Evolutionary conservation across 1,284 basidiomycete species (phyloP), one percentile per base, ranked within the genome.

Genomic region (Ganoderma sinense): DNA sequence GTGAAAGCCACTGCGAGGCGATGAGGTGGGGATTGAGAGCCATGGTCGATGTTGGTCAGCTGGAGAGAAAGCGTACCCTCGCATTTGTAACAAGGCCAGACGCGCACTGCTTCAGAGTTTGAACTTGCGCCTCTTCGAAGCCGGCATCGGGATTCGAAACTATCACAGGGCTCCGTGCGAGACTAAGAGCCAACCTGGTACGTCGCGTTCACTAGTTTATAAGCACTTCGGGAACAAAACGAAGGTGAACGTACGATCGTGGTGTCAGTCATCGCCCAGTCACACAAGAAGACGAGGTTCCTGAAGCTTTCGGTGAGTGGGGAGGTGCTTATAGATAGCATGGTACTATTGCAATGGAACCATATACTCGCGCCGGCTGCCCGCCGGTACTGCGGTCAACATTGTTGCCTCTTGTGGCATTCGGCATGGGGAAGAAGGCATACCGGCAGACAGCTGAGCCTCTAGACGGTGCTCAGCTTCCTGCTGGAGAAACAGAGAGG

Each of bases 1-100:
- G 62, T 4, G 74, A 51, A 60, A 90, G 82, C 88, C 89, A 91
- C 14, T 79, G 76, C 23, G 77, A 73, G 0, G 84, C 84, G 26
- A 86, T 74, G 23, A 41, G 36, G 7, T 26, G 56, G n/a, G 69
- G 61, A 40, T 73, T 61, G 31, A 69, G 43, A 33, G 62, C 40
- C 69, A 70, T 68, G 66, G 36, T n/a, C 29, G 29, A 33, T 33
- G 29, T 26, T 51, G 14, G 6, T 56, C 29, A 18, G 53, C 14
- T 10, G 2, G 29, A 18, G 53, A 23, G 23, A 14, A 33, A 31
- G 16, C 29, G 53, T 20, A 20, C 29, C 53, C 53, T 33, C 16
- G 31, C 23, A 56, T 56, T 56, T 56, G 18, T 56, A 56, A 4
- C 48, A 51, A 11, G 6, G 8, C 48, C 23, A 51, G 48, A 51